Evolutionary conservation across 2,329 filamentous ascomycete species (phyloP), one percentile per base, ranked within the genome.

Genomic region (Monilinia fructigena): DNA sequence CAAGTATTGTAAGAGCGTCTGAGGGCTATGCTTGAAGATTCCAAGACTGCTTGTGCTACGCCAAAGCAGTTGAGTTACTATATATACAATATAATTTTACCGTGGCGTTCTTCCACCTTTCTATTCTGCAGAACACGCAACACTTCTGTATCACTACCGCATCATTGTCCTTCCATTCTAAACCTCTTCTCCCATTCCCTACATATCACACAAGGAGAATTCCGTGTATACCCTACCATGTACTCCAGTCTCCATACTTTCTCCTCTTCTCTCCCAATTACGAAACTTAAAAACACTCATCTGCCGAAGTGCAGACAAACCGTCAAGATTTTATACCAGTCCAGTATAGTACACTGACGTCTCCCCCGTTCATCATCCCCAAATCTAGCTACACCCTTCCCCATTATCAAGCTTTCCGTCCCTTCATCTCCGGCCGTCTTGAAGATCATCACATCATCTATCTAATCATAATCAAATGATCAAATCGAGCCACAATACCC

Each of bases 361-460:
- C 26, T 42, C 55, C 45, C 45, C n/a, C 38, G 55, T 20, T 14
- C 38, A 56, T 56, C 55, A 40, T 16, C n/a, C 23, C 55, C 55
- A 16, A 42, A 56, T 26, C 23, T 11, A 56, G 55, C 55, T 28
- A 42, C 10, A 20, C 38, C n/a, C n/a, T 40, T 23, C 54, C 35
- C 35, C 31, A 35, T 35, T 35, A 35, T 35, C 31, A 35, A 35
- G 6, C 31, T 35, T 35, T 35, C 31, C 31, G 31, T 35, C 31
- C 31, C n/a, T 16, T 56, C 55, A 42, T 56, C 8, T 28, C 38
- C 38, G 23, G 28, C 42, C 6, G 23, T 45, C 55, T 11, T n/a
- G 55, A 58, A 58, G 55, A 58, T 58, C 55, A 58, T 58, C 55
- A 28, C 55, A 58, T 45, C 55, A 45, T 45, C 11, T 45, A 45